A percentile compares a stretch with the other conserved stretches of the same genome.
These are phyloP conservation scores for Solanum sejunctum DNA, from an alignment of 257 asterid species.

Conservation along the genomic window DNA sequence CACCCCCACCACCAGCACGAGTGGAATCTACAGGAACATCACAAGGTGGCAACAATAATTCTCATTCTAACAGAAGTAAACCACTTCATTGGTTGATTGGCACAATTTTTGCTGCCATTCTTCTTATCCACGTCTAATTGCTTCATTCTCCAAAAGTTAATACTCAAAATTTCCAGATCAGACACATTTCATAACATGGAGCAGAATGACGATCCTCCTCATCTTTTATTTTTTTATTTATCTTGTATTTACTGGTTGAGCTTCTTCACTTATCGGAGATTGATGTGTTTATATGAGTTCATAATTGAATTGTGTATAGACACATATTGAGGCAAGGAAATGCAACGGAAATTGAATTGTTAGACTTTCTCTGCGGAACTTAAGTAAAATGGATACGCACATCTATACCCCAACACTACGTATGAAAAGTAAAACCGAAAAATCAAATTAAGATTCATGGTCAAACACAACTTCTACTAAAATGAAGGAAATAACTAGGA, in stretches of 20 bases:
- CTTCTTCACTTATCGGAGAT: neutral
- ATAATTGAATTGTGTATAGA: neutral
- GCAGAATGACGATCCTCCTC: neutral
- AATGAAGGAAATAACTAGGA: too few species aligned
- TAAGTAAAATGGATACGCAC: neutral
- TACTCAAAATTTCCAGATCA: neutral
- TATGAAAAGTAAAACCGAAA: too few species aligned
- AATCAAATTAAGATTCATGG: too few species aligned
- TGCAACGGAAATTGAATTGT: neutral
- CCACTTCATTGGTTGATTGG: slow-evolving; percentile 25
- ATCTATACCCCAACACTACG: neutral
- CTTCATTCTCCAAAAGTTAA: neutral
- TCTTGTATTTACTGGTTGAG: neutral
- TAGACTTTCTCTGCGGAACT: neutral
- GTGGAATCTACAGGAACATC: slow-evolving; percentile 11
- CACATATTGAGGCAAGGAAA: neutral
- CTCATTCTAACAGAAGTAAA: slow-evolving; percentile 18
- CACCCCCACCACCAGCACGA: slow-evolving; percentile 90
- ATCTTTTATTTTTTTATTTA: neutral
- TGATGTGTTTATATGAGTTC: neutral
- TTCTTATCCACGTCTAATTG: slow-evolving; percentile 11
- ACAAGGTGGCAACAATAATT: slow-evolving; percentile 8
- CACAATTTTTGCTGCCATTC: slow-evolving; percentile 11
- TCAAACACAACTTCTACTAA: too few species aligned
- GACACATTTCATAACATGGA: neutral